A percentile compares a stretch with the other conserved stretches of the same genome.
phyloP scores from a whole-genome alignment of 2,329 filamentous ascomycete genomes.

The Aschersonia sp. region DNA sequence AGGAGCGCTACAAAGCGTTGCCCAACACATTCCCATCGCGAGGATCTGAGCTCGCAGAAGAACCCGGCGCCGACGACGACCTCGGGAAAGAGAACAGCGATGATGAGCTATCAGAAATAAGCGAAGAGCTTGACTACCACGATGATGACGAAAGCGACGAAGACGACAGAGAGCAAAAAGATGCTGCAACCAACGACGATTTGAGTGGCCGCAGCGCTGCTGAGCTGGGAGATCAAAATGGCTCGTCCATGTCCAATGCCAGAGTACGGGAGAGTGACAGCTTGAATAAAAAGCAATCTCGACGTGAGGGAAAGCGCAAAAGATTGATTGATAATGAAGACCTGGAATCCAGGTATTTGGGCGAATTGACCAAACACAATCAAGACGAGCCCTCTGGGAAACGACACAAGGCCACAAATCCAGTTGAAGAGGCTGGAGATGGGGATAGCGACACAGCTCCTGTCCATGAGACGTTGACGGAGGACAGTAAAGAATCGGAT shows the following conservation, averaged over 20 bases:
- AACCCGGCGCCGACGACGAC: conserved; percentile 14
- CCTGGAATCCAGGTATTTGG: conserved; percentile 56
- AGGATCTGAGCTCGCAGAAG: conserved; percentile 8
- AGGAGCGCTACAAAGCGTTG: conserved; percentile 27
- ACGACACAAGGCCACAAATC: conserved; percentile 29
- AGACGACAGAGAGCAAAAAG: conserved; percentile 11
- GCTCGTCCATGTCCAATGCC: too few species aligned
- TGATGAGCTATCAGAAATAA: conserved; percentile 17
- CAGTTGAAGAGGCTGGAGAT: conserved; percentile 25
- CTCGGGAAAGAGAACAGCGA: conserved; percentile 9
- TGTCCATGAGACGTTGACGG: conserved; percentile 43
- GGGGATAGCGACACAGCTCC: conserved; percentile 28
- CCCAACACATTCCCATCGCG: conserved; percentile 15
- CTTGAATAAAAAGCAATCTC: conserved; percentile 13
- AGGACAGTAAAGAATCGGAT: conserved; percentile 44
- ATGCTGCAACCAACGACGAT: conserved; percentile 14
- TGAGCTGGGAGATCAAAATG: too few species aligned
- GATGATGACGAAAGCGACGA: conserved; percentile 9
- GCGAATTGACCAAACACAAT: conserved; percentile 45
- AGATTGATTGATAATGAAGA: conserved; percentile 54
- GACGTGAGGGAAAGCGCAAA: conserved; percentile 46
- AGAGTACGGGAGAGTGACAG: too few species aligned
- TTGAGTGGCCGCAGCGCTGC: too few species aligned
- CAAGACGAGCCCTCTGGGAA: conserved; percentile 42
- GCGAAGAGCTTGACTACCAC: conserved; percentile 10